Evolutionary conservation across 306 rosid genomes (phyloP), one percentile per base, ranked within the genome.

Genomic region (Quercus dentata): DNA sequence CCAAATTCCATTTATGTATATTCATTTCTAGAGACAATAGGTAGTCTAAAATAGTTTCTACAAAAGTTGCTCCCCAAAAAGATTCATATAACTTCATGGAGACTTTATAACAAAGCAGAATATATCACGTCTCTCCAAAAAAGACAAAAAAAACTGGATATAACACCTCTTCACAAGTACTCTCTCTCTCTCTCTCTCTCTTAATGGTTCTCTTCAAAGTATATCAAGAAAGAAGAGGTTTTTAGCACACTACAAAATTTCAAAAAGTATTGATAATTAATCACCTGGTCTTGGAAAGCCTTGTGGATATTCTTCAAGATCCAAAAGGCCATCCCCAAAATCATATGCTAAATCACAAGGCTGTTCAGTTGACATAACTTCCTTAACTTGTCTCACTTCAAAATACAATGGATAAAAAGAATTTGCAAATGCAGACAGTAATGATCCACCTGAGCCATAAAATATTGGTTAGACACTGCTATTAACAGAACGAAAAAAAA

Each of bases 361-460:
- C 79, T 94, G 94, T 81, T 89, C 98, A 41, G 98, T 92, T 77
- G 98, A 79, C 98, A 92, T 89, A 63, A 90, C 98, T 89, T 90
- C 97, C 80, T 86, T 88, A 54, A 86, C 61, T 81, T 89, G 86
- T 69, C 79, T 88, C 81, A 92, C 87, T 63, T 73, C 72, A 21
- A 94, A 92, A 83, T 92, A 94, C 87, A 94, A 80, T 58, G 98
- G 97, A 73, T 82, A 51, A 31, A 86, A 83, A 69, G 92, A 87
- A 59, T 85, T 82, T 17, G 93, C 84, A 77, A 92, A 84, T 78
- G 90, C 83, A 69, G 85, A 83, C 76, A 88, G 21, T 79, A 87
- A 25, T 44, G 94, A 80, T 71, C 88, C 88, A 75, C 88, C 97
- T 94, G 93, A 84, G 77, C 65, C 71, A 69, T 79, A 74, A 80